Conservation (phyloP, 495 filamentous ascomycete genomes). For the Aspergillus egyptiacus region DNA sequence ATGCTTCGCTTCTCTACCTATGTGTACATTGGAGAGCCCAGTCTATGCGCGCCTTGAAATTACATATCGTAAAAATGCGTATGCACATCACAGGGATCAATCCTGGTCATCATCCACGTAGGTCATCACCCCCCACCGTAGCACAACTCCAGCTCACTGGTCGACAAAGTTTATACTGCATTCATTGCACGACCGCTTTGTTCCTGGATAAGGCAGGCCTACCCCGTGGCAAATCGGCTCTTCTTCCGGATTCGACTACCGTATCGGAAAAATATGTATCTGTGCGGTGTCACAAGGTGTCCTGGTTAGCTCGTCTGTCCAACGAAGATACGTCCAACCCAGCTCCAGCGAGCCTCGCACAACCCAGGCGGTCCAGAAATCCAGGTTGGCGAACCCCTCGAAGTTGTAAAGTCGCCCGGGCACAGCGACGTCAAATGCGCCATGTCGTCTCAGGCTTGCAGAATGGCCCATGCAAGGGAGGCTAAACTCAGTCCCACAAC, state of each 20-base stretch:
- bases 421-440: conserved; percentile 8
- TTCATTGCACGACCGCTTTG: neutral
- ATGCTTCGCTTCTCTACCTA: neutral
- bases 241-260: conserved; percentile 48
- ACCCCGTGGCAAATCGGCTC: conserved; percentile 43
- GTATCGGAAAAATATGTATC: conserved; percentile 60
- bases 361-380: neutral
- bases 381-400: neutral
- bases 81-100: neutral
- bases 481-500: conserved; percentile 1
- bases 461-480: conserved; percentile 14
- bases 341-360: neutral
- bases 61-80: neutral
- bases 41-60: neutral
- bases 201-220: neutral
- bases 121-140: conserved; percentile 3
- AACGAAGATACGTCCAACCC: neutral
- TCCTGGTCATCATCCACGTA: neutral
- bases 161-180: neutral
- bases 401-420: conserved; percentile 4
- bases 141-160: conserved; percentile 3
- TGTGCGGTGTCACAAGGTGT: conserved; percentile 16
- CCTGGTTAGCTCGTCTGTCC: conserved; percentile 1
- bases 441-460: conserved; percentile 12
- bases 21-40: neutral